Percentiles rank a stretch among this genome's conserved stretches.
Evolutionary conservation across 495 filamentous ascomycete genomes (phyloP).

Genomic region (Chaetomidium leptoderma): DNA sequence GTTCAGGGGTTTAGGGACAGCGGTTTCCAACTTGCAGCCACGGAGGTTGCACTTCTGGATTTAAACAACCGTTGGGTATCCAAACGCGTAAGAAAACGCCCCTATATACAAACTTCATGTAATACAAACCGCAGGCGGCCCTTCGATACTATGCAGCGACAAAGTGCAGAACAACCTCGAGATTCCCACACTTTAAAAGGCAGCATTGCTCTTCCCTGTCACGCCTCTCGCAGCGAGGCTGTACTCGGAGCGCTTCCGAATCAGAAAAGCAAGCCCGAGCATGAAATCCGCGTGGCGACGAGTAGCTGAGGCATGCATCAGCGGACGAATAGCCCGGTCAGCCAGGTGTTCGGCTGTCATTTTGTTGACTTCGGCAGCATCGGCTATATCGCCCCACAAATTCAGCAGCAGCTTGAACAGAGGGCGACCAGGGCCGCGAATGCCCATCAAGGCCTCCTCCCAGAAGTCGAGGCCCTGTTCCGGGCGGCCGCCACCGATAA

Average conservation of each 20-base stretch:
- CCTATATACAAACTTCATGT: too few relatives aligned
- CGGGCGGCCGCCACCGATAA: slow-evolving; percentile 31
- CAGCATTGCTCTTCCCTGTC: slow-evolving; percentile 33
- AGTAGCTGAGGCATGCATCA: slow-evolving; percentile 35
- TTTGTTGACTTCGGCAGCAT: slow-evolving; percentile 34
- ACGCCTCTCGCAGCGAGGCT: slow-evolving; percentile 29
- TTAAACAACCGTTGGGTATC: too few relatives aligned
- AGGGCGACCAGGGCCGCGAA: slow-evolving; percentile 35
- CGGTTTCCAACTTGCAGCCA: too few relatives aligned
- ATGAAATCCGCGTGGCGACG: slow-evolving; percentile 38
- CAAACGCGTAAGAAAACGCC: neutral
- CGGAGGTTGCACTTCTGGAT: too few relatives aligned
- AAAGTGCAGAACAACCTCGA: neutral
- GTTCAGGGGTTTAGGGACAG: too few relatives aligned
- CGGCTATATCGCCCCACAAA: slow-evolving; percentile 42
- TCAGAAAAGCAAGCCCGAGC: slow-evolving; percentile 43
- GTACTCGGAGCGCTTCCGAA: slow-evolving; percentile 44
- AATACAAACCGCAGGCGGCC: too few relatives aligned
- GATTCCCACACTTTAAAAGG: slow-evolving; percentile 20
- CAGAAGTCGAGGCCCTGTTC: slow-evolving; percentile 47
- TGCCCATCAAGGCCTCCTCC: slow-evolving; percentile 43
- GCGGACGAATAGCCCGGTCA: slow-evolving; percentile 36
- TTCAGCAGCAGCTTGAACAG: slow-evolving; percentile 44
- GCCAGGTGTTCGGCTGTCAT: slow-evolving; percentile 47
- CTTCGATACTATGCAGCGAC: too few relatives aligned